Conservation (phyloP, 2,329 filamentous ascomycete genomes). For the Botrytis elliptica region DNA sequence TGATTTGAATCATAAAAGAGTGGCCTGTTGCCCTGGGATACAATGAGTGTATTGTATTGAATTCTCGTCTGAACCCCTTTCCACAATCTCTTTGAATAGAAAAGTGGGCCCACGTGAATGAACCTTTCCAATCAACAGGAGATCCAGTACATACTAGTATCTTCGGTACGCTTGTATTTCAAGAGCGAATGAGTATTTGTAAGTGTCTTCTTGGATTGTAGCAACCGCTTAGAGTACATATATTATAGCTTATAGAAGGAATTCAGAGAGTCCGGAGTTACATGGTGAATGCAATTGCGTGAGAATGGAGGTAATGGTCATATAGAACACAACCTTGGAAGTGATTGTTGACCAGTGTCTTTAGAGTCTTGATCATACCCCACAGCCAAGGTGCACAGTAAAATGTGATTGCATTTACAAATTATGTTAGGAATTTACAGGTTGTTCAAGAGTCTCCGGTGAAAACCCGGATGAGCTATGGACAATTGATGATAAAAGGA, state of each 20-base stretch:
- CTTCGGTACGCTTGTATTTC: neutral
- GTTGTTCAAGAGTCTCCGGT: no score
- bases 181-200: neutral
- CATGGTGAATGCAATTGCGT: neutral
- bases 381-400: neutral
- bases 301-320: neutral
- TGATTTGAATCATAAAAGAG: neutral
- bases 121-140: neutral
- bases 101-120: neutral
- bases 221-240: neutral
- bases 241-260: neutral
- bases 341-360: neutral
- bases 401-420: neutral
- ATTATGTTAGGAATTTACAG: neutral
- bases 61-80: conserved; percentile 16
- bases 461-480: neutral
- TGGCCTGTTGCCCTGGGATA: neutral
- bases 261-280: neutral
- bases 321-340: neutral
- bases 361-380: neutral
- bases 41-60: neutral
- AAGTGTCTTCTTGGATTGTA: no score
- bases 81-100: neutral
- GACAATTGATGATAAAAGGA: neutral
- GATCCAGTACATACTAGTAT: neutral